phyloP scores from a whole-genome alignment of 2,329 filamentous ascomycete species.

The Camillea tinctor region DNA sequence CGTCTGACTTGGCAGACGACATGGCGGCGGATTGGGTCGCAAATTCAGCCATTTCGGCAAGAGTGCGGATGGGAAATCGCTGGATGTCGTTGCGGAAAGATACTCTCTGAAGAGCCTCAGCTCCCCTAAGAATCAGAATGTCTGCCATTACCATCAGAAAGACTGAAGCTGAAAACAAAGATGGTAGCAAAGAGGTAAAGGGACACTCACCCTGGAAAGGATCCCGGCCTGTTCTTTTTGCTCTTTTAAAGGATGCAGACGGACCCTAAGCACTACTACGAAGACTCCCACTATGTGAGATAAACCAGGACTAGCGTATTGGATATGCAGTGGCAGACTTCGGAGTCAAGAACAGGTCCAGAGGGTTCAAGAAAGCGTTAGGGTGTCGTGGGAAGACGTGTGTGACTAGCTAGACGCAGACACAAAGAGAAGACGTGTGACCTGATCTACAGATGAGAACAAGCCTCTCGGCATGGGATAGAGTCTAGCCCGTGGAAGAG shows the following conservation, averaged over 20 bases:
- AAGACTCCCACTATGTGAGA: no score
- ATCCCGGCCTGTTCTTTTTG: no score
- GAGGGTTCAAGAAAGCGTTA: not conserved
- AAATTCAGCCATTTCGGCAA: slow-evolving; percentile 44
- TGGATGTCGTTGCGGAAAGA: slow-evolving; percentile 40
- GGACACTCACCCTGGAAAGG: no score
- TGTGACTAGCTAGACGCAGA: not conserved
- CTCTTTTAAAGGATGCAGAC: no score
- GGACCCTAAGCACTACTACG: not conserved
- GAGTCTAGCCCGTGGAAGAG: not conserved
- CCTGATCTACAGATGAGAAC: not conserved
- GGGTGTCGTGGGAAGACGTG: slow-evolving; percentile 4
- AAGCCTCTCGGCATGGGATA: not conserved
- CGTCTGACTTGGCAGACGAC: slow-evolving; percentile 38
- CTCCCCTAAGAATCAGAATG: slow-evolving; percentile 39
- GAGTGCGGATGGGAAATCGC: slow-evolving; percentile 34
- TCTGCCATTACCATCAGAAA: slow-evolving; percentile 38
- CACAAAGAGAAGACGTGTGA: not conserved
- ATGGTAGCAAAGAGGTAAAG: no score
- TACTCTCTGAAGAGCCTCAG: slow-evolving; percentile 39
- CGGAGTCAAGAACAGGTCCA: not conserved
- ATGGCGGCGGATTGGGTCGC: slow-evolving; percentile 33
- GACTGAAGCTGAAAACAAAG: no score
- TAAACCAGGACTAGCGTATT: no score
- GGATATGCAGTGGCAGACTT: not conserved